These are phyloP conservation scores for Botrytis porri DNA, from an alignment of 2,329 filamentous ascomycete genomes.

Conservation along the genomic window DNA sequence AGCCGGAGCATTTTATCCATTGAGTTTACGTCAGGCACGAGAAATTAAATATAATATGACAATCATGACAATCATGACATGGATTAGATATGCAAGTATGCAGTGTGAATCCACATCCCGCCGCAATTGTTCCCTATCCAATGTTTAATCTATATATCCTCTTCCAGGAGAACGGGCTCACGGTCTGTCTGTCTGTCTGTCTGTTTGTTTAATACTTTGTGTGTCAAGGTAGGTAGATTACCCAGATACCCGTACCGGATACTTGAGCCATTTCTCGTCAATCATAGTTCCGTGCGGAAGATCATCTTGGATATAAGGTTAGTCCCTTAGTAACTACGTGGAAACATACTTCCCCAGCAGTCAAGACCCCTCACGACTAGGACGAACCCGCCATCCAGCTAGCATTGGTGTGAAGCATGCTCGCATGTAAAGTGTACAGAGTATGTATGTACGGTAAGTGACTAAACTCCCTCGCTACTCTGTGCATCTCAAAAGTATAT, in stretches of 20 bases:
- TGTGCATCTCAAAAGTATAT: neutral
- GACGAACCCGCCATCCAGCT: neutral
- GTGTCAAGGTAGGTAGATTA: too few species aligned
- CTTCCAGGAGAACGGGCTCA: neutral
- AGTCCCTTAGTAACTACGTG: neutral
- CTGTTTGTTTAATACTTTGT: neutral
- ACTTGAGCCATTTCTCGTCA: neutral
- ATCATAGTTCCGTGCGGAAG: neutral
- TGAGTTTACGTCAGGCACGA: constrained; percentile 11
- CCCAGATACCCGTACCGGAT: too few species aligned
- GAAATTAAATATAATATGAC: neutral
- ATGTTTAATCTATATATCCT: neutral
- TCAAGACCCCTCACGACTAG: neutral
- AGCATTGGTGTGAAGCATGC: neutral
- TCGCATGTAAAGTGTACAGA: neutral
- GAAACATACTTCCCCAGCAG: neutral
- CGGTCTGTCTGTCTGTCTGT: neutral
- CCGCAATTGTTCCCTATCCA: neutral
- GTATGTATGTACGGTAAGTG: neutral
- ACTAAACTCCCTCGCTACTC: too few species aligned
- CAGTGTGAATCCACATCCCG: neutral
- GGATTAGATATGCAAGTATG: neutral
- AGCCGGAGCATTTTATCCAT: constrained; percentile 7
- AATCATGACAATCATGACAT: neutral
- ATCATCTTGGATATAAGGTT: neutral